phyloP scores from a whole-genome alignment of 176 grass and related monocot species.

The Phyllostachys edulis region DNA sequence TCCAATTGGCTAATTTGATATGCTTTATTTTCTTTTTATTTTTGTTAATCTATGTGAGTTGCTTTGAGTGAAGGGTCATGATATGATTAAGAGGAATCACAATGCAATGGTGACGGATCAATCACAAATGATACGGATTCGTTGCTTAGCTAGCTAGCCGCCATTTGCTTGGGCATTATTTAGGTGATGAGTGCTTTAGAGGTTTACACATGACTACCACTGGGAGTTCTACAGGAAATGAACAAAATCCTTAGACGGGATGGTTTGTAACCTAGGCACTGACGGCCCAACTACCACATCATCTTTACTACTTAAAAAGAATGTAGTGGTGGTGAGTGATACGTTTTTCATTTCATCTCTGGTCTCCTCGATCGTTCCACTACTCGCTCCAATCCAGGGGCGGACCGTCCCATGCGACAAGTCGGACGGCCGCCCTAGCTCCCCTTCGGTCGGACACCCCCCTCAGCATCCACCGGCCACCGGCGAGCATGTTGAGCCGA shows the following conservation, averaged over 20 bases:
- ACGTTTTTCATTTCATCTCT: no score
- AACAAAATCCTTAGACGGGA: background rate
- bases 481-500: no score
- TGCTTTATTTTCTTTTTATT: no score
- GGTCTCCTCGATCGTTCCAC: no score
- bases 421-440: no score
- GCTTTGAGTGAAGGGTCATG: constrained; percentile 14
- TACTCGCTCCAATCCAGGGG: no score
- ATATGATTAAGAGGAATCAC: constrained; percentile 26
- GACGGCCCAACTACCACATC: background rate
- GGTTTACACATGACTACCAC: background rate
- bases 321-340: no score
- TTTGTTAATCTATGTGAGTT: background rate
- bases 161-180: constrained; percentile 26
- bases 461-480: no score
- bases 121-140: constrained; percentile 11
- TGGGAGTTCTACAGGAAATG: background rate
- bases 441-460: no score
- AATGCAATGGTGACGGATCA: constrained; percentile 10
- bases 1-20: background rate
- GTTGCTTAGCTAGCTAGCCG: background rate
- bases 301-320: no score
- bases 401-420: no score
- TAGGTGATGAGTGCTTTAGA: background rate
- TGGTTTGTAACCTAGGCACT: background rate